Percentiles rank a stretch among this genome's conserved stretches.
Conservation (phyloP, 176 grass and related monocot species). For the Avena atlantica region DNA sequence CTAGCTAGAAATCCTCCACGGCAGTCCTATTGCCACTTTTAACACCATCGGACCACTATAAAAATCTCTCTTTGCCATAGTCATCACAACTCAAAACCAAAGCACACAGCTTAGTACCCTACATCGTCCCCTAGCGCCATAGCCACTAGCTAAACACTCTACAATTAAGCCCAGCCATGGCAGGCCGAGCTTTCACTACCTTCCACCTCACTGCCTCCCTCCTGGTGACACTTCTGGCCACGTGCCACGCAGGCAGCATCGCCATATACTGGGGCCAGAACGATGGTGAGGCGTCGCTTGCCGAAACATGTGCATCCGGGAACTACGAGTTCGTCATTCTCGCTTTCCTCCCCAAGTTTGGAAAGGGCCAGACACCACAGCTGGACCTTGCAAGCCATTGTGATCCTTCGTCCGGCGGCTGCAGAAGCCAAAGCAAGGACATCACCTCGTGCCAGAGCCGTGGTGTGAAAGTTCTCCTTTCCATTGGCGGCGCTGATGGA, state of each 20-base stretch:
- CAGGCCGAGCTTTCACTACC: neutral
- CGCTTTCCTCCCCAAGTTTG: slow-evolving; percentile 63
- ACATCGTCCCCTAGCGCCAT: too few relatives aligned
- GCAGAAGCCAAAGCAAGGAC: slow-evolving; percentile 56
- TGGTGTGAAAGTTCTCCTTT: slow-evolving; percentile 73
- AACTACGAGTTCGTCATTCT: slow-evolving; percentile 66
- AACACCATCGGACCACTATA: too few relatives aligned
- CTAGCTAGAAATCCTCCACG: too few relatives aligned
- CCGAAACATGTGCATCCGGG: slow-evolving; percentile 45
- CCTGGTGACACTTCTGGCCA: slow-evolving; percentile 4
- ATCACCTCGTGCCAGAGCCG: slow-evolving; percentile 51
- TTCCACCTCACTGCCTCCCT: slow-evolving; percentile 16
- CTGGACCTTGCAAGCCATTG: slow-evolving; percentile 64
- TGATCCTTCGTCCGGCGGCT: slow-evolving; percentile 50
- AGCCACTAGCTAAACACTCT: neutral
- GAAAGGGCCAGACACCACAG: slow-evolving; percentile 62
- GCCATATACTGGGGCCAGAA: slow-evolving; percentile 72
- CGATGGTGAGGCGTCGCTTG: slow-evolving; percentile 48
- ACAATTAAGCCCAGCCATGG: slow-evolving; percentile 22
- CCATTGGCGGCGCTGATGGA: slow-evolving; percentile 60
- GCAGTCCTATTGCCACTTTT: too few relatives aligned
- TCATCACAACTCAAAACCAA: too few relatives aligned
- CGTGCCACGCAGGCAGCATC: slow-evolving; percentile 55
- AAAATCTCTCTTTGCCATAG: too few relatives aligned
- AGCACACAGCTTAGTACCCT: too few relatives aligned